These are phyloP conservation scores for Acacia confusa DNA, from an alignment of 306 rosid genomes.

Conservation along the genomic window DNA sequence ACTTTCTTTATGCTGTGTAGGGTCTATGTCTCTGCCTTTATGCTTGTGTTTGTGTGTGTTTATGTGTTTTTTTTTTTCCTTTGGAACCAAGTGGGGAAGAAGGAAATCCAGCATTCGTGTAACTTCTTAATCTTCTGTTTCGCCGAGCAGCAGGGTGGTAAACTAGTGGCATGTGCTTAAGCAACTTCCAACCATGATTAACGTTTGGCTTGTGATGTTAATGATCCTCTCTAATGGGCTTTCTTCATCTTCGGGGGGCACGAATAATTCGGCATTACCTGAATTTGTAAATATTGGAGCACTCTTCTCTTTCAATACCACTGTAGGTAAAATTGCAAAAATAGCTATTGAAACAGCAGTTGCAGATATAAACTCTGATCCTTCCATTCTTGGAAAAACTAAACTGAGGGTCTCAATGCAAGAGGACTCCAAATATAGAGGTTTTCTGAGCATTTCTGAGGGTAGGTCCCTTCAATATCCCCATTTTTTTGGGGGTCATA, in stretches of 20 bases:
- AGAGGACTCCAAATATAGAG: conserved; percentile 78
- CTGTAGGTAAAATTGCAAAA: conserved; percentile 69
- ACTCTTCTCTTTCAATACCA: conserved; percentile 55
- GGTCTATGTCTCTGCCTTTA: background rate
- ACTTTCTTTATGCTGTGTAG: background rate
- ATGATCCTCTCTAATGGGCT: conserved; percentile 45
- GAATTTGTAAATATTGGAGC: conserved; percentile 65
- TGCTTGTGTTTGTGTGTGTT: conserved; percentile 15
- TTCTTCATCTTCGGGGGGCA: conserved; percentile 50
- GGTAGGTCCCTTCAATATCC: conserved; percentile 45
- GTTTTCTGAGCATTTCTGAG: conserved; percentile 82
- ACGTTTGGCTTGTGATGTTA: conserved; percentile 48
- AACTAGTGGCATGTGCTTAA: conserved; percentile 17
- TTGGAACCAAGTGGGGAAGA: background rate
- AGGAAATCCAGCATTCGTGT: background rate
- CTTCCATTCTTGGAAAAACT: conserved; percentile 66
- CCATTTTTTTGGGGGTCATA: background rate
- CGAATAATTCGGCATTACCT: conserved; percentile 55
- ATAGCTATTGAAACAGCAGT: conserved; percentile 74
- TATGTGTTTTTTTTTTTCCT: background rate
- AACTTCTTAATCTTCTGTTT: background rate
- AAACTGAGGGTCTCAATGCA: conserved; percentile 44
- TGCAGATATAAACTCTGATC: conserved; percentile 76
- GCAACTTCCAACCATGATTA: conserved; percentile 47
- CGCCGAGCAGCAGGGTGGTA: conserved; percentile 40